A percentile compares a stretch with the other conserved stretches of the same genome.
Conservation (phyloP, 805 yeast genomes). For the Starmerella powellii region DNA sequence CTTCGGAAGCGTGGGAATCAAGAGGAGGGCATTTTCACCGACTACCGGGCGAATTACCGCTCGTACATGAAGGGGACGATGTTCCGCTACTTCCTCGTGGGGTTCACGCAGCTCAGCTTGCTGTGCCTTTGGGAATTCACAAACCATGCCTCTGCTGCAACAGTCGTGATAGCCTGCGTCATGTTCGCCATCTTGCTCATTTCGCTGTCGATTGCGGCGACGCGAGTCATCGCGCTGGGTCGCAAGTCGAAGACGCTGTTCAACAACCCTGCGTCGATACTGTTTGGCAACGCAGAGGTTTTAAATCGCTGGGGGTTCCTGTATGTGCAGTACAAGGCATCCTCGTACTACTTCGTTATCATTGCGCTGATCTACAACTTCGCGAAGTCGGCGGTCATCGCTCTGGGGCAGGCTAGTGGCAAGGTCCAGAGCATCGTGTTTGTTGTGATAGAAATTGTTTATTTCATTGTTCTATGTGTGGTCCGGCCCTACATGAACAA, state of each 20-base stretch:
- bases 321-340: constrained; percentile 84
- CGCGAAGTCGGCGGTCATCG: constrained; percentile 70
- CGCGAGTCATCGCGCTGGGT: constrained; percentile 64
- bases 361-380: constrained; percentile 55
- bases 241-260: constrained; percentile 55
- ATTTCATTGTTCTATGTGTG: constrained; percentile 53
- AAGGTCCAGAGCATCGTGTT: constrained; percentile 68
- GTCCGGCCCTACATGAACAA: constrained; percentile 87
- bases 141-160: constrained; percentile 70
- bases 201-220: constrained; percentile 59
- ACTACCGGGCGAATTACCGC: constrained; percentile 51
- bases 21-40: constrained; percentile 47
- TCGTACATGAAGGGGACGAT: constrained; percentile 71
- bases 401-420: constrained; percentile 70
- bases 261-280: constrained; percentile 83
- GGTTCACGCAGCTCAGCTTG: constrained; percentile 76
- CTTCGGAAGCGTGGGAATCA: constrained; percentile 24
- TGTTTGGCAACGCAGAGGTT: constrained; percentile 71
- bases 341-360: constrained; percentile 68
- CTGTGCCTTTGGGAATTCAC: constrained; percentile 85
- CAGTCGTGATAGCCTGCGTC: constrained; percentile 65
- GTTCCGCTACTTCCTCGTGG: constrained; percentile 68
- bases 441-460: constrained; percentile 62
- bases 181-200: constrained; percentile 46
- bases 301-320: constrained; percentile 84